A percentile compares a stretch with the other conserved stretches of the same genome.
Conservation (phyloP, 495 filamentous ascomycete species). For the Copromyces sp. region DNA sequence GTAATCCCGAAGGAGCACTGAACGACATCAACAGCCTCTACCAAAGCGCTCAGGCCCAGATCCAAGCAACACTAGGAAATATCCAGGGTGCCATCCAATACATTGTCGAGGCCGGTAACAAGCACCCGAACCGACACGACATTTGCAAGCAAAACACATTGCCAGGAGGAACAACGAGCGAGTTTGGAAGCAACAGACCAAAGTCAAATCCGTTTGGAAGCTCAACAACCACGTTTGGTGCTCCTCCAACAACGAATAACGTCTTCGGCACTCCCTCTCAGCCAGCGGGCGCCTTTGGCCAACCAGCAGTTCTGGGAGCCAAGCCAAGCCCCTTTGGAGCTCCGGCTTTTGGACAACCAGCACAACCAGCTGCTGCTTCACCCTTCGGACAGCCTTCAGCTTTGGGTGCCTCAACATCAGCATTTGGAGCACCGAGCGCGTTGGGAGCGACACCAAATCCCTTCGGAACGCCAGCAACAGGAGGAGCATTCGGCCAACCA, state of each 20-base stretch:
- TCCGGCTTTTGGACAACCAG: constrained; percentile 31
- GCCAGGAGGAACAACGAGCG: constrained; percentile 22
- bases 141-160: constrained; percentile 41
- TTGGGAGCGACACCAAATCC: constrained; percentile 31
- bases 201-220: constrained; percentile 6
- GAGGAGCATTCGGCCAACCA: constrained; percentile 30
- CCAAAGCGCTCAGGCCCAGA: constrained; percentile 55
- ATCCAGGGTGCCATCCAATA: constrained; percentile 64
- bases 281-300: constrained; percentile 28
- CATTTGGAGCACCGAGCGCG: constrained; percentile 6
- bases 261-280: background rate
- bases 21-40: constrained; percentile 52
- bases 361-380: constrained; percentile 23
- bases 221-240: constrained; percentile 6
- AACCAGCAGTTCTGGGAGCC: constrained; percentile 30
- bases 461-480: constrained; percentile 27
- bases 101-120: constrained; percentile 53
- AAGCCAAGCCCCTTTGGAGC: constrained; percentile 31
- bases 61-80: constrained; percentile 53
- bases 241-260: background rate
- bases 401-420: constrained; percentile 14
- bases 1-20: constrained; percentile 52
- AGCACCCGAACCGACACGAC: constrained; percentile 74
- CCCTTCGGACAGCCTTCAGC: constrained; percentile 34
- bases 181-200: constrained; percentile 12